A percentile compares a stretch with the other conserved stretches of the same genome.
phyloP scores from a whole-genome alignment of 148 eudicot species.

The Cornus suecica region DNA sequence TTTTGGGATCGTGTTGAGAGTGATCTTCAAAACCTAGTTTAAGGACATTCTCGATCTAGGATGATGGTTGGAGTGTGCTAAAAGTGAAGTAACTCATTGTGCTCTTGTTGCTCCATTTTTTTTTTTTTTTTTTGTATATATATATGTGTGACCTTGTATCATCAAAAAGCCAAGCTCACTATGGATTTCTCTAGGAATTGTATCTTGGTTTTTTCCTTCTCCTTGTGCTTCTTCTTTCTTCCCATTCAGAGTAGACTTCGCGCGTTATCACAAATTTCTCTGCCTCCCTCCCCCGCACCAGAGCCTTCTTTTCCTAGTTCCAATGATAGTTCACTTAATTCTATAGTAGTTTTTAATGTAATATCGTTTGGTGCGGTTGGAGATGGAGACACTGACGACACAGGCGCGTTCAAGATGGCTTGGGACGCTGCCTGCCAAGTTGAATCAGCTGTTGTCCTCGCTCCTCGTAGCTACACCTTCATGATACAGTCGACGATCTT shows the following conservation, averaged over 20 bases:
- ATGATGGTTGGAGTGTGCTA: neutral
- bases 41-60: conserved; percentile 7
- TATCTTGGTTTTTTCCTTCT: conserved; percentile 20
- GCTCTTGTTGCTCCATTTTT: conserved; percentile 1
- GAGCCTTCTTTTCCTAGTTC: conserved; percentile 18
- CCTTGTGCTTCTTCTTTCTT: conserved; percentile 21
- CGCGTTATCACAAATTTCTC: conserved; percentile 36
- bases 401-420: conserved; percentile 66
- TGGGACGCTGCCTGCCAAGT: conserved; percentile 82
- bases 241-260: conserved; percentile 38
- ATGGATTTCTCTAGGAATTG: conserved; percentile 23
- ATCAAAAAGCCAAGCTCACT: conserved; percentile 8
- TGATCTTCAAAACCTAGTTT: conserved; percentile 9
- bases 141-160: neutral
- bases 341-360: conserved; percentile 33
- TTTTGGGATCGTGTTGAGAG: neutral
- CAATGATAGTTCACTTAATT: neutral
- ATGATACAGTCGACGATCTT: conserved; percentile 74
- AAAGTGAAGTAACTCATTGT: neutral
- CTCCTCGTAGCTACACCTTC: conserved; percentile 51
- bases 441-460: conserved; percentile 46
- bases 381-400: conserved; percentile 73
- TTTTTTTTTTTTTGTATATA: conserved; percentile 20
- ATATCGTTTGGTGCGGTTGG: conserved; percentile 77
- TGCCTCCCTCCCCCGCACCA: conserved; percentile 52